These are phyloP conservation scores for Allomyces arbusculus DNA, from an alignment of 192 early-diverging fungal genomes.

Conservation along the genomic window DNA sequence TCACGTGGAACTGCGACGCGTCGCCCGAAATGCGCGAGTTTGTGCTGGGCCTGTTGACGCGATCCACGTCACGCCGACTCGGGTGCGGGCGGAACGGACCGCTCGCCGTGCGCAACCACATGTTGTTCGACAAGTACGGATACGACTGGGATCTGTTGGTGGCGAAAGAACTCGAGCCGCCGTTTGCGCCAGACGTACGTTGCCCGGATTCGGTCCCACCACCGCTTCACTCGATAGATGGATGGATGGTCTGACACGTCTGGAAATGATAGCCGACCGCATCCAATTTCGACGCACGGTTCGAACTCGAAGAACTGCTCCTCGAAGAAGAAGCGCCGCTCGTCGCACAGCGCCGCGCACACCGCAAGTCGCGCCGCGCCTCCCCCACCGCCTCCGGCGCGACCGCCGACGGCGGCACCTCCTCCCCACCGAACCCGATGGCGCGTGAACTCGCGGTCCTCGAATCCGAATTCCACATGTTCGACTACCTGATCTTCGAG, in stretches of 20 bases:
- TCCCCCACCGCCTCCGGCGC: too few species aligned
- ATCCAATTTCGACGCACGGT: constrained; percentile 5
- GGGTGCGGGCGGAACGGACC: constrained; percentile 58
- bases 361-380: too few species aligned
- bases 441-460: neutral
- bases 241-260: too few species aligned
- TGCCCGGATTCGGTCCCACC: too few species aligned
- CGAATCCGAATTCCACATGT: neutral
- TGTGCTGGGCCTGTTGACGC: neutral
- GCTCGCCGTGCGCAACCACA: constrained; percentile 43
- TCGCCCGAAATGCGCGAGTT: neutral
- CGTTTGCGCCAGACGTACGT: constrained; percentile 71
- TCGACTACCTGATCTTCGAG: neutral
- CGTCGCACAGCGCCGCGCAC: too few species aligned
- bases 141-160: constrained; percentile 61
- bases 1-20: constrained; percentile 9
- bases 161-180: constrained; percentile 42
- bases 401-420: neutral
- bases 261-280: neutral
- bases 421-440: neutral
- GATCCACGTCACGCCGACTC: constrained; percentile 27
- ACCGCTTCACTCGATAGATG: too few species aligned
- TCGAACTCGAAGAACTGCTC: constrained; percentile 5
- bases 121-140: constrained; percentile 41
- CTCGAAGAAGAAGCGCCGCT: neutral